Evolutionary conservation across 768 basidiomycete genomes (phyloP).

Genomic region (Russula virescens): DNA sequence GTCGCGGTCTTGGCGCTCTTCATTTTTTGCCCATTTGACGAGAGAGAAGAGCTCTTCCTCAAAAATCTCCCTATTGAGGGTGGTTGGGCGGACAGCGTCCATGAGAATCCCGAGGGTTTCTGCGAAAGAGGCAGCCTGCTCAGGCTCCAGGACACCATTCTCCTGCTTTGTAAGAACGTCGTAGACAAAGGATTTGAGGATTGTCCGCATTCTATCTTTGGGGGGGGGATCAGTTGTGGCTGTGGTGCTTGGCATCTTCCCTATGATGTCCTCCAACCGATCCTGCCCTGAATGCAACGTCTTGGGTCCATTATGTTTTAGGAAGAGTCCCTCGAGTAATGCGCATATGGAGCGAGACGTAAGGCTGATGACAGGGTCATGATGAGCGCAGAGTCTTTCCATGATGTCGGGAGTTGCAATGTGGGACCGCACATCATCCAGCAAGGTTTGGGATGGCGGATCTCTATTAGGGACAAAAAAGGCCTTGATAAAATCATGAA

Average conservation of each 20-base stretch:
- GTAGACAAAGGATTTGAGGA: too few relatives aligned
- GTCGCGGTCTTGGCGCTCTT: neutral
- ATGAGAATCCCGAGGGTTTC: constrained; percentile 10
- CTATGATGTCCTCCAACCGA: too few relatives aligned
- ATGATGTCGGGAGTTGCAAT: neutral
- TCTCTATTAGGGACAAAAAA: neutral
- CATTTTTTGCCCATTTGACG: neutral
- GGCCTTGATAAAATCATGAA: neutral
- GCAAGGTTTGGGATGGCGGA: neutral
- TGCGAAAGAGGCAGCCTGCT: neutral
- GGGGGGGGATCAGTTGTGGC: too few relatives aligned
- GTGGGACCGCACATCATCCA: neutral
- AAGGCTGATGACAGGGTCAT: neutral
- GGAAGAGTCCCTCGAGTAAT: neutral
- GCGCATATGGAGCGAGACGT: neutral
- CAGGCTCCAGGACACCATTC: neutral
- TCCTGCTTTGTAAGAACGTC: neutral
- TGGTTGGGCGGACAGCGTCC: neutral
- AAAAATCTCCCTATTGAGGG: neutral
- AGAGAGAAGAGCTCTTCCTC: neutral
- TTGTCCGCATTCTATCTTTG: too few relatives aligned
- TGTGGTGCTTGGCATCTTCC: too few relatives aligned
- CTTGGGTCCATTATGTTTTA: too few relatives aligned
- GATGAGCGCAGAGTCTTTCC: neutral
- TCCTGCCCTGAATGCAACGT: too few relatives aligned